Conservation (phyloP, 441 rosid genomes). For the Viola pubescens region DNA sequence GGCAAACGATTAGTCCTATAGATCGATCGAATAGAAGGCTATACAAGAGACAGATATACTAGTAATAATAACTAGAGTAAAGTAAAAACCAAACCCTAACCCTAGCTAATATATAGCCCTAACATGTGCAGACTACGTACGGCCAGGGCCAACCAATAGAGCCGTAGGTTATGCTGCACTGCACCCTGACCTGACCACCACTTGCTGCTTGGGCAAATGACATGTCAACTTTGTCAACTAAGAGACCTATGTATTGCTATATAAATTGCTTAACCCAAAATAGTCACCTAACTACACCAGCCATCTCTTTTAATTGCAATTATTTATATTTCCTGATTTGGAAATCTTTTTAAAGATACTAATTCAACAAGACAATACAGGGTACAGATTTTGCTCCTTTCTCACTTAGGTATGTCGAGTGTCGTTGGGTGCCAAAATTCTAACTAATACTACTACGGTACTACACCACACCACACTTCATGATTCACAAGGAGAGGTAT, state of each 20-base stretch:
- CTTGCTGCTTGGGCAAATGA: slow-evolving; percentile 12
- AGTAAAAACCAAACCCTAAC: slow-evolving; percentile 11
- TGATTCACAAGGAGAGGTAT: no score
- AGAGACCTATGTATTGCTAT: neutral
- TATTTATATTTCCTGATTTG: neutral
- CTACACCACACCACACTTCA: no score
- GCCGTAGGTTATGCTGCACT: slow-evolving; percentile 30
- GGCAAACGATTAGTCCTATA: neutral
- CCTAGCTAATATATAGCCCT: slow-evolving; percentile 22
- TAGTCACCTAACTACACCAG: slow-evolving; percentile 13
- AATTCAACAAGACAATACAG: no score
- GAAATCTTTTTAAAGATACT: neutral
- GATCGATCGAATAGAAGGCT: neutral
- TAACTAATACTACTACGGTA: no score
- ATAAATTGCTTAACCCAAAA: slow-evolving; percentile 18
- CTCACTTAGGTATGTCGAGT: no score
- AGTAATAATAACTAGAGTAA: slow-evolving; percentile 2
- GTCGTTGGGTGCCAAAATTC: no score
- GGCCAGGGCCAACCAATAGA: neutral
- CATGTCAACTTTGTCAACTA: slow-evolving; percentile 10
- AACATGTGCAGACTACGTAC: slow-evolving; percentile 4
- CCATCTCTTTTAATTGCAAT: neutral
- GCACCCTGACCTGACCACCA: slow-evolving; percentile 16
- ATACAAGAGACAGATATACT: slow-evolving; percentile 6
- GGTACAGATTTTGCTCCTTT: no score